A percentile compares a stretch with the other conserved stretches of the same genome.
These are phyloP conservation scores for Plasmodium relictum DNA, from an alignment of 169 alveolate species.

Conservation along the genomic window DNA sequence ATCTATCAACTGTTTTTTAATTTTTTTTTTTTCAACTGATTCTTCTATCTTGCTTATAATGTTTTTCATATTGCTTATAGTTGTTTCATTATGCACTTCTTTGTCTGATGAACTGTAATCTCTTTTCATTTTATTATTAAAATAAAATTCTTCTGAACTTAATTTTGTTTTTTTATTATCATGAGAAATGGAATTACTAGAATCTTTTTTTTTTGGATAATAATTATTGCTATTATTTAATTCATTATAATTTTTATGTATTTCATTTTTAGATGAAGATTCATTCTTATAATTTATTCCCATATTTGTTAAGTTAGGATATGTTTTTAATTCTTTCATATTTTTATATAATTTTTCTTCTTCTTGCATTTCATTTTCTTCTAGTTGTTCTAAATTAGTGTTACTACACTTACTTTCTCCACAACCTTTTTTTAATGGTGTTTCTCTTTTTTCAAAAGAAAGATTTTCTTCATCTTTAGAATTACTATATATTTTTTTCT, in stretches of 20 bases:
- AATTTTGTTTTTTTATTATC: too few relatives aligned
- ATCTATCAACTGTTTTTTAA: neutral
- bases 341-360: too few relatives aligned
- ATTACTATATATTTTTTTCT: too few relatives aligned
- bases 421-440: neutral
- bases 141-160: too few relatives aligned
- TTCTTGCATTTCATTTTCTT: neutral
- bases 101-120: neutral
- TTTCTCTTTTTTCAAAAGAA: neutral
- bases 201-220: too few relatives aligned
- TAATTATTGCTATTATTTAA: too few relatives aligned
- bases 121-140: neutral
- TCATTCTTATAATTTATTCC: too few relatives aligned
- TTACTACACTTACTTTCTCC: neutral
- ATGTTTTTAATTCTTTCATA: too few relatives aligned
- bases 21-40: constrained; percentile 23
- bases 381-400: neutral
- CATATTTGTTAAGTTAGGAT: too few relatives aligned
- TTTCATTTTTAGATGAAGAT: too few relatives aligned
- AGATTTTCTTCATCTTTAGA: neutral
- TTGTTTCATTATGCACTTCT: neutral
- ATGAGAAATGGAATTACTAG: too few relatives aligned
- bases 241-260: too few relatives aligned
- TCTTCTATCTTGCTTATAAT: constrained; percentile 26
- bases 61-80: neutral